phyloP scores from a whole-genome alignment of 257 asterid species.

The Solanum raphanifolium region DNA sequence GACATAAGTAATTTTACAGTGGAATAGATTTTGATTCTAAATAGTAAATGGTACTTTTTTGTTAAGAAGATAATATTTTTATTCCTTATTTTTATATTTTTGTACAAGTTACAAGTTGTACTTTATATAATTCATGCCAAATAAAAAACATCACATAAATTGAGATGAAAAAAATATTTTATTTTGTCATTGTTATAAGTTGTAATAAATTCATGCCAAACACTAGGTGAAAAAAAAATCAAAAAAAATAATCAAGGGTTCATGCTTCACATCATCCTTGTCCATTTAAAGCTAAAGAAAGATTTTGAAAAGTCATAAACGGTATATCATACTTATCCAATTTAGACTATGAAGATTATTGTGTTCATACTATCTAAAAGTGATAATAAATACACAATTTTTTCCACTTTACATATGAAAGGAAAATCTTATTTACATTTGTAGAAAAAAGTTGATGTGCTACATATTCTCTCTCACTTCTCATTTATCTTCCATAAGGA shows the following conservation, averaged over 20 bases:
- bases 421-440: background rate
- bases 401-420: background rate
- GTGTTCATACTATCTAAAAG: too few species aligned
- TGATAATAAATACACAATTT: background rate
- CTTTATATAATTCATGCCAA: background rate
- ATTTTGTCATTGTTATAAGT: background rate
- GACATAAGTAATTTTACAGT: background rate
- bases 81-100: background rate
- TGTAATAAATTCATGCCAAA: too few species aligned
- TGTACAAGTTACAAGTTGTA: background rate
- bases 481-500: background rate
- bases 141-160: background rate
- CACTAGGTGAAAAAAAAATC: background rate
- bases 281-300: background rate
- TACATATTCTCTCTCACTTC: background rate
- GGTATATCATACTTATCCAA: background rate
- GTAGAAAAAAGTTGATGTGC: background rate
- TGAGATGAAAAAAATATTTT: background rate
- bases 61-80: background rate
- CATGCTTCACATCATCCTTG: background rate
- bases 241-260: background rate
- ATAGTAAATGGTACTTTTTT: too few species aligned
- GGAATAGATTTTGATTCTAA: background rate
- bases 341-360: background rate
- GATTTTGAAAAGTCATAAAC: background rate